Conservation (phyloP, 2,329 filamentous ascomycete genomes). For the Intubia oerlemansii region DNA sequence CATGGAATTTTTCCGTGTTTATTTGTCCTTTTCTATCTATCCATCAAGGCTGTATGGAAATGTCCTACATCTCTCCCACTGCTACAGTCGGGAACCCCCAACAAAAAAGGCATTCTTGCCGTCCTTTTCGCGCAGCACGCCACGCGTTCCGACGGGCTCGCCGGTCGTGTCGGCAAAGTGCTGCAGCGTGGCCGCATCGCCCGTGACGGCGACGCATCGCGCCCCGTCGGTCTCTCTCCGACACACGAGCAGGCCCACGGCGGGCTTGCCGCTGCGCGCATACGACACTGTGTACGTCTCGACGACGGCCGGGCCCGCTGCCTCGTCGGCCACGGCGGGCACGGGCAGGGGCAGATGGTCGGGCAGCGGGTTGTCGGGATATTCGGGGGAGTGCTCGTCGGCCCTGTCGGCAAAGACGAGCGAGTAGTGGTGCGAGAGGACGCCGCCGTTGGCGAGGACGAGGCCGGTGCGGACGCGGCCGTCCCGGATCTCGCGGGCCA, state of each 20-base stretch:
- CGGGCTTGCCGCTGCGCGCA: slow-evolving; percentile 1
- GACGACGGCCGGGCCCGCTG: slow-evolving; percentile 1
- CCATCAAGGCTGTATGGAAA: no score
- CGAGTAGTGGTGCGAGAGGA: slow-evolving; percentile 4
- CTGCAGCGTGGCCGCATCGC: slow-evolving; percentile 2
- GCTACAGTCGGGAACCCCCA: neutral
- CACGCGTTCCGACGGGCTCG: slow-evolving; percentile 2
- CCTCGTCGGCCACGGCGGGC: neutral
- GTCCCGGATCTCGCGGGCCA: slow-evolving; percentile 2
- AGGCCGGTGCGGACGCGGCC: slow-evolving; percentile 1
- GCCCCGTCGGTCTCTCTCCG: neutral
- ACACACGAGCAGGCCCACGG: slow-evolving; percentile 1
- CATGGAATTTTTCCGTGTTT: no score
- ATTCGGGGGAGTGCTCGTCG: neutral
- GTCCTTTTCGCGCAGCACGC: slow-evolving; percentile 1
- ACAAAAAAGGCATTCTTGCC: slow-evolving; percentile 4
- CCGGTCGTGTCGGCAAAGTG: slow-evolving; percentile 1
- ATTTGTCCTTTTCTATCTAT: no score
- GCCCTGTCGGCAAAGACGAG: slow-evolving; percentile 1
- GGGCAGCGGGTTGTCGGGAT: slow-evolving; percentile 3
- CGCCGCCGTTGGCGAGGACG: slow-evolving; percentile 5
- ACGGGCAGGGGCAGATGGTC: neutral
- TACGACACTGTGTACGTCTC: slow-evolving; percentile 4
- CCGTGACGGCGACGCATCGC: slow-evolving; percentile 3
- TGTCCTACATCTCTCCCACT: no score